Evolutionary conservation across 1,284 basidiomycete species (phyloP).

Genomic region (Xerocomus cyaneibrunnescens): DNA sequence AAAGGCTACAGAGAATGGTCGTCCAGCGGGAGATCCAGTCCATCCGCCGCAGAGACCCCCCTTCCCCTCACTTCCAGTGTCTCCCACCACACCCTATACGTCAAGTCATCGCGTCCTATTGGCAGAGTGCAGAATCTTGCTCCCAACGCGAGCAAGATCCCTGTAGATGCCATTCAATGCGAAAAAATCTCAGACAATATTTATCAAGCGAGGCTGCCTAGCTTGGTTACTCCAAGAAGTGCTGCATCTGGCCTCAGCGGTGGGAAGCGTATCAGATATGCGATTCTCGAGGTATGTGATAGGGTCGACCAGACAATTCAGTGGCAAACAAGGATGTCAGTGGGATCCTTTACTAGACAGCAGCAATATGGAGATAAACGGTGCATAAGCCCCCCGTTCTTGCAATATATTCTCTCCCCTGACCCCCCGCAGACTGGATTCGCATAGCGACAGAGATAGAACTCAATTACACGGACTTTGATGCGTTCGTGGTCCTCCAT

Average conservation of each 20-base stretch:
- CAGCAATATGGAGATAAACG: slow-evolving; percentile 80
- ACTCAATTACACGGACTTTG: slow-evolving; percentile 80
- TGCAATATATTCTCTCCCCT: slow-evolving; percentile 5
- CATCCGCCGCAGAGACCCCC: slow-evolving; percentile 23
- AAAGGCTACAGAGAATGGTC: slow-evolving; percentile 75
- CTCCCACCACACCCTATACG: slow-evolving; percentile 54
- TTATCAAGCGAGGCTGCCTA: slow-evolving; percentile 70
- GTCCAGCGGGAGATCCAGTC: slow-evolving; percentile 53
- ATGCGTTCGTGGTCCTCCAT: slow-evolving; percentile 89
- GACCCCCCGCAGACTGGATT: slow-evolving; percentile 69
- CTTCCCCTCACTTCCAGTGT: slow-evolving; percentile 20
- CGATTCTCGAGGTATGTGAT: slow-evolving; percentile 67
- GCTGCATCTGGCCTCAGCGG: slow-evolving; percentile 58
- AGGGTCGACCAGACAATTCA: slow-evolving; percentile 1
- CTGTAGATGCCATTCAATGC: slow-evolving; percentile 43
- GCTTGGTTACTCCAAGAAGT: slow-evolving; percentile 72
- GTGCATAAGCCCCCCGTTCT: slow-evolving; percentile 37
- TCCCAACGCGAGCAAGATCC: slow-evolving; percentile 28
- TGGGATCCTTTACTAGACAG: slow-evolving; percentile 88
- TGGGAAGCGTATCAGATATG: slow-evolving; percentile 75
- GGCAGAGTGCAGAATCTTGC: slow-evolving; percentile 43
- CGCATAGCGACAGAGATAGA: slow-evolving; percentile 89
- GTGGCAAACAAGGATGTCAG: slow-evolving; percentile 39
- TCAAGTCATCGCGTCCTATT: slow-evolving; percentile 73
- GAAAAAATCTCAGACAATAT: slow-evolving; percentile 54